Percentiles rank a stretch among this genome's conserved stretches.
Evolutionary conservation across 768 basidiomycete genomes (phyloP).

Genomic region (Podaxis sp.): DNA sequence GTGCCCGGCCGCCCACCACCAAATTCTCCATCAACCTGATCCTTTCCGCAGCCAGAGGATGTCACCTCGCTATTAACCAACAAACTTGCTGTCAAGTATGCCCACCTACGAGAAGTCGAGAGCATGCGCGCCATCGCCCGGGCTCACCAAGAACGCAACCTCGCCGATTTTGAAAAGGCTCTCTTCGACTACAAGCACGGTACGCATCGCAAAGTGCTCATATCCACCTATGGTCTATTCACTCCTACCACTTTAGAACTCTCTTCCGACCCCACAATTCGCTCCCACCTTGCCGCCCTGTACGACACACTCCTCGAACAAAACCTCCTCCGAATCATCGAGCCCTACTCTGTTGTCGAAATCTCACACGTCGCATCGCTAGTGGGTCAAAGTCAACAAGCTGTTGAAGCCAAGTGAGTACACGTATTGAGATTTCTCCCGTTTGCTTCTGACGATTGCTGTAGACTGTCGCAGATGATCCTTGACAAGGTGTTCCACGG

Average conservation of each 20-base stretch:
- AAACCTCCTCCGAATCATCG: conserved; percentile 91
- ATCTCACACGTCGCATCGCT: conserved; percentile 83
- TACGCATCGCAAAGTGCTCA: conserved; percentile 22
- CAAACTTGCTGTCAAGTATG: conserved; percentile 87
- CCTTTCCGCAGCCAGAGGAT: conserved; percentile 68
- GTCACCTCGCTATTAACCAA: conserved; percentile 82
- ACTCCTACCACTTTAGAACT: conserved; percentile 56
- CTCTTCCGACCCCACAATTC: conserved; percentile 92
- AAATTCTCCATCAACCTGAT: not conserved
- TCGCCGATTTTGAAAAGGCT: conserved; percentile 87
- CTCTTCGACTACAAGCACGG: conserved; percentile 85
- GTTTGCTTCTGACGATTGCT: not conserved
- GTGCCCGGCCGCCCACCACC: conserved; percentile 22
- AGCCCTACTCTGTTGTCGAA: conserved; percentile 93
- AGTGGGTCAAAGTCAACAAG: conserved; percentile 85
- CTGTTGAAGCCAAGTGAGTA: conserved; percentile 87
- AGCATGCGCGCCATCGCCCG: conserved; percentile 94
- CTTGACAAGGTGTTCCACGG: conserved; percentile 92
- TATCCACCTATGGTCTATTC: not conserved
- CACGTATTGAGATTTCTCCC: not conserved
- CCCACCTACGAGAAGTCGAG: conserved; percentile 85
- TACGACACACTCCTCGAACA: conserved; percentile 97
- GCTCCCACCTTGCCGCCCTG: conserved; percentile 88
- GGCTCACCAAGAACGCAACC: conserved; percentile 89
- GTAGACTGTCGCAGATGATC: conserved; percentile 95